Evolutionary conservation across 257 asterid species (phyloP).

Genomic region (Solanum megistacrolobum): DNA sequence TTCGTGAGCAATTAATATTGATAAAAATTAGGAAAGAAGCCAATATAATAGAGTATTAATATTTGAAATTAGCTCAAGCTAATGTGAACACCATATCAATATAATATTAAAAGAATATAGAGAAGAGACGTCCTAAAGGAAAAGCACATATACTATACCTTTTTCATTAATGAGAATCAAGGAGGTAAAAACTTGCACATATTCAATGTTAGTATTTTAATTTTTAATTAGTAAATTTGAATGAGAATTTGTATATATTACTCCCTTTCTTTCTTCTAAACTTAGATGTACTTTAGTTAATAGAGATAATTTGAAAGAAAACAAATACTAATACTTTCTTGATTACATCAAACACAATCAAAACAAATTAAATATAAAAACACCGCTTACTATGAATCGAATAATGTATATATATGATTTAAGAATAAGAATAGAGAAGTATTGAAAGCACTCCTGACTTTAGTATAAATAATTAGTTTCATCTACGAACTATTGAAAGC

Average conservation of each 20-base stretch:
- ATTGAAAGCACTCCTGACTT: neutral
- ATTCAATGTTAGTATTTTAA: neutral
- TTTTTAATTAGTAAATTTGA: neutral
- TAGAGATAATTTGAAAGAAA: neutral
- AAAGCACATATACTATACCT: neutral
- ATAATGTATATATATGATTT: neutral
- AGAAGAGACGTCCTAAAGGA: neutral
- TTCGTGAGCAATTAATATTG: neutral
- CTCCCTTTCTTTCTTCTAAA: neutral
- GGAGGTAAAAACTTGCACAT: neutral
- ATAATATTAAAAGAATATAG: neutral
- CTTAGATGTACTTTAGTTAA: neutral
- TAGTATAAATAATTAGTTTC: neutral
- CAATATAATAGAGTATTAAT: neutral
- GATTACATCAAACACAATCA: neutral
- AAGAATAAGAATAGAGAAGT: too few species aligned
- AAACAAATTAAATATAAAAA: neutral
- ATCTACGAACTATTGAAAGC: rapidly evolving
- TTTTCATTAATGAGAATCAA: neutral
- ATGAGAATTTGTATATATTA: neutral
- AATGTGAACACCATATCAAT: neutral
- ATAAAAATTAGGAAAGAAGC: neutral
- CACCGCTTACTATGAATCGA: neutral
- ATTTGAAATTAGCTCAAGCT: neutral
- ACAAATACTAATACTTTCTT: neutral